These are phyloP conservation scores for Gleditsia sinensis DNA, from an alignment of 306 rosid species.

Conservation along the genomic window DNA sequence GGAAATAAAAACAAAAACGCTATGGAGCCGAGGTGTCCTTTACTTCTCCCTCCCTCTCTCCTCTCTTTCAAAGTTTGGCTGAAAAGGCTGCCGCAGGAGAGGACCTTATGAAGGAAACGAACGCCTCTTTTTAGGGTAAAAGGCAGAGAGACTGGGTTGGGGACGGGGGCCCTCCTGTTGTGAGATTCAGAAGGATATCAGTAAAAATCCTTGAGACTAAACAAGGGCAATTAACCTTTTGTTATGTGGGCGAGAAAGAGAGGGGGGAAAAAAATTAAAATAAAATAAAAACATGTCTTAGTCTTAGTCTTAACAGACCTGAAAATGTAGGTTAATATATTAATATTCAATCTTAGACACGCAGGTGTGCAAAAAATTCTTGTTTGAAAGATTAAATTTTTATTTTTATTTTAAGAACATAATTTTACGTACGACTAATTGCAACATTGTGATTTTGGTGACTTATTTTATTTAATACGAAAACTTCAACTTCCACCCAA, in stretches of 20 bases:
- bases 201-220: constrained; percentile 40
- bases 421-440: too few species aligned
- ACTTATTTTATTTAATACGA: too few species aligned
- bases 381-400: too few species aligned
- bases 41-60: constrained; percentile 22
- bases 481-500: neutral
- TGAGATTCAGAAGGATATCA: constrained; percentile 40
- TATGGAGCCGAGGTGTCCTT: constrained; percentile 19
- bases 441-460: too few species aligned
- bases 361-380: too few species aligned
- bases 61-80: constrained; percentile 39
- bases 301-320: too few species aligned
- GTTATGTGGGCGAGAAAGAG: neutral
- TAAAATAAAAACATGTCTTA: neutral
- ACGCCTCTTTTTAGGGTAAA: constrained; percentile 55
- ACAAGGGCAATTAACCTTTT: constrained; percentile 46
- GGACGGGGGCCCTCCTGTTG: constrained; percentile 6
- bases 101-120: constrained; percentile 60
- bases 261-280: neutral
- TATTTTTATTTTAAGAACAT: too few species aligned
- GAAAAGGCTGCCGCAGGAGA: constrained; percentile 55
- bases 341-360: too few species aligned
- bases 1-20: constrained; percentile 41
- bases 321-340: too few species aligned
- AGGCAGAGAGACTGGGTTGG: constrained; percentile 31